Evolutionary conservation across 116 monocot genomes (phyloP), one percentile per base, ranked within the genome.

Genomic region (Zostera marina): DNA sequence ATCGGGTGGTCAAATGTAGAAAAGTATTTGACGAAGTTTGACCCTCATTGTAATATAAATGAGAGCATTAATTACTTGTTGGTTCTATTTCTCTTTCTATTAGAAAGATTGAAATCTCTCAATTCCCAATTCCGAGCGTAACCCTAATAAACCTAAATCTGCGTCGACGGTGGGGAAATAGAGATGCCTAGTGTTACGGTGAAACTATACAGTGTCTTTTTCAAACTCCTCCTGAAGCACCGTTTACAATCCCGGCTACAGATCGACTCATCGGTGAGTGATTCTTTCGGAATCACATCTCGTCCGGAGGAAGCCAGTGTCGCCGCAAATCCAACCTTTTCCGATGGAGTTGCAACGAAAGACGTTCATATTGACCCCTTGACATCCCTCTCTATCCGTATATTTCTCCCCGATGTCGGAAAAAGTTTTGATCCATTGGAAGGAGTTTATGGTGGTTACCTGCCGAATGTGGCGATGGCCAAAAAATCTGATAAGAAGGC

Each of bases 191-290:
- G 68, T 68, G 76, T 84, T 20, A 73, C 67, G 15, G 76, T 84
- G 49, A 84, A 79, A 68, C 79, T 84, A 42, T 84, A 84, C 71
- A 84, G 83, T 73, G 83, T 84, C 54, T 79, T 79, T 76, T 84
- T 84, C 79, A 84, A 84, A 68, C 70, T 84, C 62, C 70, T 79
- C 24, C 68, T 84, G 16, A 66, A 58, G 59, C 83, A 76, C 65
- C 76, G 76, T 40, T 75, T 82, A 23, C 78, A 82, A 46, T 66
- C 72, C 25, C 65, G 47, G 42, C 38, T 66, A 47, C 66, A 67
- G 19, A 5, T 42, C 19, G 40, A 43, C 47, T 15, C 53, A 12
- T 26, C 47, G 21, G 48, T 11, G 20, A 22, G n/a, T 0, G 24
- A 15, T 45, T 3, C 63, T 22, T 72, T 68, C 55, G 77, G 73